phyloP scores from a whole-genome alignment of 768 basidiomycete species.

The Tulasnella sp. region DNA sequence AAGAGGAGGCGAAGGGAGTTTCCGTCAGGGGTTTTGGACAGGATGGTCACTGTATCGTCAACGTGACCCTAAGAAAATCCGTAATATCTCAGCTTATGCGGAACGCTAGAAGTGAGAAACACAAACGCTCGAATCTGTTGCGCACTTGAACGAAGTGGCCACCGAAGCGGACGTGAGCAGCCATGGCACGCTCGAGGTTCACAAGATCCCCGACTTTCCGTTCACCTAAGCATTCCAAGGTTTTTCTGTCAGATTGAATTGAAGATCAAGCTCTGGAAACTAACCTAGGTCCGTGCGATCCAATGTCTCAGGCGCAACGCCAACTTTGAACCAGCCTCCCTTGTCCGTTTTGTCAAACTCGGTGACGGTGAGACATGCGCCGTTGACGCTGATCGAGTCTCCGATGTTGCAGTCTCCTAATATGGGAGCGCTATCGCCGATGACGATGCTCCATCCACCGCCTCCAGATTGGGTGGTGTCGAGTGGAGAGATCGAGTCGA shows the following conservation, averaged over 20 bases:
- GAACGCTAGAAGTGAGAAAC: not conserved
- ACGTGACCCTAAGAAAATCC: conserved; percentile 65
- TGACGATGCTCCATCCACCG: conserved; percentile 69
- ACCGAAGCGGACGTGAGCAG: conserved; percentile 80
- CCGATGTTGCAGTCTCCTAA: conserved; percentile 84
- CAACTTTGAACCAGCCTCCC: conserved; percentile 84
- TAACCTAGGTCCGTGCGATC: conserved; percentile 81
- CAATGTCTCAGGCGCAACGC: conserved; percentile 92
- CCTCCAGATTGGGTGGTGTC: conserved; percentile 44
- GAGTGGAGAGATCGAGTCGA: conserved; percentile 42
- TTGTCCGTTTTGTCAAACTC: conserved; percentile 51
- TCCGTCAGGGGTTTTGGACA: conserved; percentile 58
- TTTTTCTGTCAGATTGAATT: not conserved
- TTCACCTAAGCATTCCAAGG: conserved; percentile 43
- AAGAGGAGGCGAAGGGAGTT: conserved; percentile 83
- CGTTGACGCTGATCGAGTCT: conserved; percentile 88
- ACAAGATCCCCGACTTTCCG: conserved; percentile 67
- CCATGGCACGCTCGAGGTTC: conserved; percentile 94
- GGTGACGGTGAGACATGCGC: conserved; percentile 84
- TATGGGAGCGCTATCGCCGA: conserved; percentile 59
- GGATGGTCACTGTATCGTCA: conserved; percentile 74
- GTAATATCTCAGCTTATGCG: no score
- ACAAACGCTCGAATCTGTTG: not conserved
- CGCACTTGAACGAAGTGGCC: conserved; percentile 95
- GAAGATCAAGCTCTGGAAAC: conserved; percentile 18